A percentile compares a stretch with the other conserved stretches of the same genome.
phyloP scores from a whole-genome alignment of 495 filamentous ascomycete species.

The Aspergillus egyptiacus region DNA sequence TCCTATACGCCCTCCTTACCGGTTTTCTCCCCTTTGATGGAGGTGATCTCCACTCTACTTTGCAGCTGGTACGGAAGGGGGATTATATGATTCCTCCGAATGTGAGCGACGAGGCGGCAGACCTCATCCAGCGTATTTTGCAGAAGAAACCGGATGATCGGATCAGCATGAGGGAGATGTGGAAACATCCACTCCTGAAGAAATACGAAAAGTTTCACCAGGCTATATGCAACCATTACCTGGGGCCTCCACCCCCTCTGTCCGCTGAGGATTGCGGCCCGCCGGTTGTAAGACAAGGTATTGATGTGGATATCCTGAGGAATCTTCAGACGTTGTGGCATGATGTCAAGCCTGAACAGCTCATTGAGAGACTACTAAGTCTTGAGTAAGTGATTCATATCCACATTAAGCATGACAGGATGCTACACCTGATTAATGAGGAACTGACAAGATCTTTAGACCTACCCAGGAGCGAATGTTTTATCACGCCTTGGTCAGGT shows the following conservation, averaged over 20 bases:
- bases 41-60: constrained; percentile 49
- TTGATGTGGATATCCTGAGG: constrained; percentile 72
- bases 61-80: constrained; percentile 62
- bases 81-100: constrained; percentile 64
- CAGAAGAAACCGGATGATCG: constrained; percentile 66
- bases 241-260: constrained; percentile 50
- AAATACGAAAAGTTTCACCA: constrained; percentile 68
- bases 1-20: constrained; percentile 76
- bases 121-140: constrained; percentile 72
- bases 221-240: constrained; percentile 41
- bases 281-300: constrained; percentile 48
- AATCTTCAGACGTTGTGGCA: constrained; percentile 89
- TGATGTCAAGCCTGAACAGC: constrained; percentile 60
- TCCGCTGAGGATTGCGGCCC: constrained; percentile 49
- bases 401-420: no score
- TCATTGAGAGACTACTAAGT: constrained; percentile 60
- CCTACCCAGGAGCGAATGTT: constrained; percentile 86
- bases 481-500: constrained; percentile 75
- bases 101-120: constrained; percentile 64
- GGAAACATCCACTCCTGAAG: constrained; percentile 72
- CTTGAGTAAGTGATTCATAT: constrained; percentile 55
- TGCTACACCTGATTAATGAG: no score
- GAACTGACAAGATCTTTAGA: constrained; percentile 36
- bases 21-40: constrained; percentile 80
- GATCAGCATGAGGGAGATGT: constrained; percentile 72